A percentile compares a stretch with the other conserved stretches of the same genome.
Conservation (phyloP, 1,284 basidiomycete species). For the Sporisorium graminicola region DNA sequence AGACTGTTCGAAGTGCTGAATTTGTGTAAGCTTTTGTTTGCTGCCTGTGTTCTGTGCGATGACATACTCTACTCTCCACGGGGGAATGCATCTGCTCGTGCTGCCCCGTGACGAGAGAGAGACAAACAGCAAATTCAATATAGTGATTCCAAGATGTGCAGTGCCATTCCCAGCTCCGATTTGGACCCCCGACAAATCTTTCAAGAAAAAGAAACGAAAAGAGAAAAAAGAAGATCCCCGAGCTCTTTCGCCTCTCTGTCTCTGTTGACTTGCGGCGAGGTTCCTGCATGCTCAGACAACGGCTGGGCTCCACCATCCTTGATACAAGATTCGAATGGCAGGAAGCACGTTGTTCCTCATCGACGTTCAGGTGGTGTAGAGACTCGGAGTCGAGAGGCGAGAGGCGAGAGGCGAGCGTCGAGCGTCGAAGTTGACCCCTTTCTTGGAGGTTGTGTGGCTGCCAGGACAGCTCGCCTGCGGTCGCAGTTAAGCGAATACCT, state of each 20-base stretch:
- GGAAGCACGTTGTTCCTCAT: not conserved
- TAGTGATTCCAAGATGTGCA: not conserved
- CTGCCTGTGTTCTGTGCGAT: not conserved
- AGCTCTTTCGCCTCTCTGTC: no score
- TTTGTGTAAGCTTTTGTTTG: not conserved
- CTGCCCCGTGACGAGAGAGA: not conserved
- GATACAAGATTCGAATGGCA: no score
- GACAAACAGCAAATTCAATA: no score
- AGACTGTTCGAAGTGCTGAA: no score
- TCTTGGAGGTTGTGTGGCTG: not conserved
- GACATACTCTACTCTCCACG: not conserved
- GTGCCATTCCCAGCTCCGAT: not conserved
- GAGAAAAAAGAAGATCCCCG: no score
- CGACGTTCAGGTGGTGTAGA: not conserved
- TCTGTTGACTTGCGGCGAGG: no score
- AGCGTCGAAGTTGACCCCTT: not conserved
- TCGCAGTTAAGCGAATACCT: slow-evolving; percentile 10
- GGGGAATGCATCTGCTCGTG: not conserved
- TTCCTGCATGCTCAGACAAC: not conserved
- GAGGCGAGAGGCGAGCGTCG: no score
- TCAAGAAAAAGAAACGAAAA: no score
- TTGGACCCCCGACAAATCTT: slow-evolving; percentile 3
- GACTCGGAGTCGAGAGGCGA: not conserved
- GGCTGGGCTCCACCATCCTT: no score
- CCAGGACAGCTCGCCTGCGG: not conserved